Conservation (phyloP, 2,329 filamentous ascomycete genomes). For the Sordariomycetes sp. region DNA sequence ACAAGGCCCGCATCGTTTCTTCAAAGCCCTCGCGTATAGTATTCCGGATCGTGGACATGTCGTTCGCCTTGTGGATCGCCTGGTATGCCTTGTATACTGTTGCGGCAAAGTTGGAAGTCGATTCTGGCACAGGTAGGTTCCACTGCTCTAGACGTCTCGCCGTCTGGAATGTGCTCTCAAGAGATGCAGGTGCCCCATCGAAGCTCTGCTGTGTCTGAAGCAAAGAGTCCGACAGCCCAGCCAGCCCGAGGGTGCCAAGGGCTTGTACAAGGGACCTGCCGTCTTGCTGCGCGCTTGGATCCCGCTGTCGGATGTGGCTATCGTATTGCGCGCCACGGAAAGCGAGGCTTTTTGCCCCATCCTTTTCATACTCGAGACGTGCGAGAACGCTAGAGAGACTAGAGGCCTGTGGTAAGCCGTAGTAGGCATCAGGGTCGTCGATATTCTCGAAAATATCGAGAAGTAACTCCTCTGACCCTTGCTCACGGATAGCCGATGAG, state of each 20-base stretch:
- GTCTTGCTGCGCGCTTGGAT: constrained; percentile 46
- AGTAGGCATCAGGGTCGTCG: constrained; percentile 93
- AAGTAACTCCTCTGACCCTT: constrained; percentile 55
- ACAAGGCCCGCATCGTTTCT: constrained; percentile 48
- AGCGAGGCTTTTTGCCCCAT: constrained; percentile 76
- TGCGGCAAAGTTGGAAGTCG: constrained; percentile 51
- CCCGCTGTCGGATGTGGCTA: constrained; percentile 59
- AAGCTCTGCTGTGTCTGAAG: constrained; percentile 55
- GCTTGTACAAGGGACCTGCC: constrained; percentile 63
- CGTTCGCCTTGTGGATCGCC: constrained; percentile 57
- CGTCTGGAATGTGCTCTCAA: constrained; percentile 67
- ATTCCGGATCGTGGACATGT: constrained; percentile 38
- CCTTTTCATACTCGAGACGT: constrained; percentile 79
- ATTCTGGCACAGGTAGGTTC: constrained; percentile 69
- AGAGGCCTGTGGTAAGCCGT: constrained; percentile 72
- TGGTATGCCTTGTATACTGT: constrained; percentile 76
- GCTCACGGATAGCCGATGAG: constrained; percentile 46
- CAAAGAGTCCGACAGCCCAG: constrained; percentile 75
- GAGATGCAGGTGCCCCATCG: constrained; percentile 43
- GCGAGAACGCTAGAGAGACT: constrained; percentile 69
- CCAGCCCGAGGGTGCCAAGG: constrained; percentile 69
- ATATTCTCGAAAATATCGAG: constrained; percentile 82
- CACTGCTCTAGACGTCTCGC: constrained; percentile 80
- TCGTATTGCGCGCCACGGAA: constrained; percentile 90
- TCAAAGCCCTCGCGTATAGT: constrained; percentile 55